phyloP scores from a whole-genome alignment of 495 filamentous ascomycete species.

The Jackrogersella minutella region DNA sequence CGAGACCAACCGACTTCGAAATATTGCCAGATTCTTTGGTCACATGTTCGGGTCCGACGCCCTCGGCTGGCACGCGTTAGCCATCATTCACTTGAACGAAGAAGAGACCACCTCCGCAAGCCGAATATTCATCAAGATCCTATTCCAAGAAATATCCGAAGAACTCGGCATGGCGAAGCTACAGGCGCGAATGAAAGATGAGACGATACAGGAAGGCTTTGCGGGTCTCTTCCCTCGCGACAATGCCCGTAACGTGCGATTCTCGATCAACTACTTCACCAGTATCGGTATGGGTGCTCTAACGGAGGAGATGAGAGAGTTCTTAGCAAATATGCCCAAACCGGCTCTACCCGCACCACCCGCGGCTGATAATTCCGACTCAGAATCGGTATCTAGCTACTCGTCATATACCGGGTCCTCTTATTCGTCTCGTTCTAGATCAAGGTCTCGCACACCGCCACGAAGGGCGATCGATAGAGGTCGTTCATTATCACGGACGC shows the following conservation, averaged over 20 bases:
- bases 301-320: constrained; percentile 94
- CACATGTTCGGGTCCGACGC: constrained; percentile 88
- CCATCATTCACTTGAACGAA: constrained; percentile 86
- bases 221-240: constrained; percentile 90
- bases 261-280: constrained; percentile 99
- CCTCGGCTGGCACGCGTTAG: constrained; percentile 90
- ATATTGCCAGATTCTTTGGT: constrained; percentile 93
- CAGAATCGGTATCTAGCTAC: constrained; percentile 70
- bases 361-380: constrained; percentile 61
- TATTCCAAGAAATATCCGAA: constrained; percentile 92
- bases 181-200: constrained; percentile 76
- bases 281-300: constrained; percentile 93
- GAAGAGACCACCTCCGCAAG: constrained; percentile 95
- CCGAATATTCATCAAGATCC: constrained; percentile 97
- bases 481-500: constrained; percentile 53
- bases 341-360: constrained; percentile 74
- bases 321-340: constrained; percentile 84
- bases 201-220: constrained; percentile 77
- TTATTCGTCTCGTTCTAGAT: constrained; percentile 59
- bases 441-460: constrained; percentile 50
- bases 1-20: constrained; percentile 91
- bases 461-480: constrained; percentile 41
- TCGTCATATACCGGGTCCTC: constrained; percentile 69
- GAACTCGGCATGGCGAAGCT: constrained; percentile 84
- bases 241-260: constrained; percentile 87